A percentile compares a stretch with the other conserved stretches of the same genome.
phyloP scores from a whole-genome alignment of 2,329 filamentous ascomycete species.

The Fusarium keratoplasticum region DNA sequence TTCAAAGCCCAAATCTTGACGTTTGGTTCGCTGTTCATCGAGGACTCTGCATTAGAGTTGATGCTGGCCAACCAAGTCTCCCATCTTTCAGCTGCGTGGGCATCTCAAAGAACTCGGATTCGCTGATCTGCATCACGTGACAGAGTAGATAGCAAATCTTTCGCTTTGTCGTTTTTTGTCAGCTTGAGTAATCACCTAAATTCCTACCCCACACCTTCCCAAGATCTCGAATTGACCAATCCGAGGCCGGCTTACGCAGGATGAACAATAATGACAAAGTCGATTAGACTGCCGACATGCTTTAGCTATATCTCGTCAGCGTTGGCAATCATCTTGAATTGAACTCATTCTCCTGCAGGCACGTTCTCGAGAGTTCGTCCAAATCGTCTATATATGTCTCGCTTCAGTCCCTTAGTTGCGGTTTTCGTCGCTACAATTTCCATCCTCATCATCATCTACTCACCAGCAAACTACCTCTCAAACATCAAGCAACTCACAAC shows the following conservation, averaged over 20 bases:
- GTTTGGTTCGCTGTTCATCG: not conserved
- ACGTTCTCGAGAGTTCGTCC: conserved; percentile 44
- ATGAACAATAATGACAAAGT: conserved; percentile 41
- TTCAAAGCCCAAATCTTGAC: not conserved
- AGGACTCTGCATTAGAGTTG: not conserved
- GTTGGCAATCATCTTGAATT: conserved; percentile 40
- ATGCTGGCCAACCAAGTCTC: not conserved
- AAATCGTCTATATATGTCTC: conserved; percentile 54
- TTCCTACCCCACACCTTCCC: conserved; percentile 1
- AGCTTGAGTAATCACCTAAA: conserved; percentile 36
- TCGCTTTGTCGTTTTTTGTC: conserved; percentile 11
- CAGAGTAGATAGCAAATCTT: not conserved
- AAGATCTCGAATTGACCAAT: conserved; percentile 28
- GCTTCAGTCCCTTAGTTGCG: conserved; percentile 47
- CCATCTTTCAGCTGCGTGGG: not conserved
- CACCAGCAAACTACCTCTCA: conserved; percentile 40
- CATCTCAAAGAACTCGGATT: not conserved
- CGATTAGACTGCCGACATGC: conserved; percentile 9
- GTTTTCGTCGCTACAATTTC: conserved; percentile 53
- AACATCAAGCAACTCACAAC: conserved; percentile 37
- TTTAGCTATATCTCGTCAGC: conserved; percentile 43
- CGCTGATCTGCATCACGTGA: conserved; percentile 23
- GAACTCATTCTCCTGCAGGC: conserved; percentile 20
- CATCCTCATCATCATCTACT: conserved; percentile 50
- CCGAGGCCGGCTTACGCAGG: conserved; percentile 25